These are phyloP conservation scores for Epichloe sibirici DNA, from an alignment of 2,329 filamentous ascomycete genomes.

Conservation along the genomic window DNA sequence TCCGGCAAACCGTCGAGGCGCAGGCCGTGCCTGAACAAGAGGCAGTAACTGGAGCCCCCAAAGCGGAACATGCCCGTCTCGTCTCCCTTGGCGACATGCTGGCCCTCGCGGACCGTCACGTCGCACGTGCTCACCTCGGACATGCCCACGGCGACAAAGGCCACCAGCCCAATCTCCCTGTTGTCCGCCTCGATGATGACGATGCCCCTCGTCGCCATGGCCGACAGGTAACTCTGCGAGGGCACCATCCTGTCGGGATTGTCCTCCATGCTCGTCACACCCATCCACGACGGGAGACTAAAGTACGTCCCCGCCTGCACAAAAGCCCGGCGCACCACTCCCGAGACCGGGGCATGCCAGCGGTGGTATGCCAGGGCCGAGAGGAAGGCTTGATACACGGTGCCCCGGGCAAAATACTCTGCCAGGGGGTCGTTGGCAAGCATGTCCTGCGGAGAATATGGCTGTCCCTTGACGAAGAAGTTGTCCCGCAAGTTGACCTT, in stretches of 20 bases:
- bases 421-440: slow-evolving; percentile 42
- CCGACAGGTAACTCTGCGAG: slow-evolving; percentile 51
- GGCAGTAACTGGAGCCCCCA: slow-evolving; percentile 56
- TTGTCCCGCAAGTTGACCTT: slow-evolving; percentile 42
- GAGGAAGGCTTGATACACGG: slow-evolving; percentile 59
- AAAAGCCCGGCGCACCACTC: slow-evolving; percentile 44
- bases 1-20: slow-evolving; percentile 20
- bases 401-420: slow-evolving; percentile 46
- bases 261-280: neutral
- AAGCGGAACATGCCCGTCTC: slow-evolving; percentile 71
- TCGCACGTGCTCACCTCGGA: slow-evolving; percentile 64
- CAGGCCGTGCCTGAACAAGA: slow-evolving; percentile 51
- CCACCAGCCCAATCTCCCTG: slow-evolving; percentile 53
- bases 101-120: slow-evolving; percentile 52
- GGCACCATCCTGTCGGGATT: slow-evolving; percentile 27
- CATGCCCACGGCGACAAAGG: slow-evolving; percentile 62
- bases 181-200: slow-evolving; percentile 62
- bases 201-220: slow-evolving; percentile 53
- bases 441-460: slow-evolving; percentile 54
- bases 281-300: slow-evolving; percentile 32
- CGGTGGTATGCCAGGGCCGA: slow-evolving; percentile 56
- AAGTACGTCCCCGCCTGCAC: slow-evolving; percentile 56
- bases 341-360: slow-evolving; percentile 57
- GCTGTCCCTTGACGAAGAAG: slow-evolving; percentile 59
- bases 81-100: slow-evolving; percentile 56